Evolutionary conservation across 495 filamentous ascomycete species (phyloP), one percentile per base, ranked within the genome.

Genomic region (Penicillium robsamsonii): DNA sequence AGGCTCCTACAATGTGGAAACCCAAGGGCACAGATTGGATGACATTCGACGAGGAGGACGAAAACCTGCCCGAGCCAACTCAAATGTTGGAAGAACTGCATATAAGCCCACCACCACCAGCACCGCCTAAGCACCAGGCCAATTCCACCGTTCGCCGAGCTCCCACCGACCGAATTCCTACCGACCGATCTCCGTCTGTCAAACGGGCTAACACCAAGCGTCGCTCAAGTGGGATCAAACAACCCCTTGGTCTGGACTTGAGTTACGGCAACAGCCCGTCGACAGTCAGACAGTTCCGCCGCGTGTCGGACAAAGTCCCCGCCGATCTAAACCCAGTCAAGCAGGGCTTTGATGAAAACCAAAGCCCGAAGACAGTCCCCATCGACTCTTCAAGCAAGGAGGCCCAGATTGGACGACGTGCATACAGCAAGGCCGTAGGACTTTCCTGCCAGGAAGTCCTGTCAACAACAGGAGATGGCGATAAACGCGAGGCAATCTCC

Each of bases 251-350:
- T 31, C 80, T 94, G 4, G 89, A 96, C 69, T 84, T 92, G 72
- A 90, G 84, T 46, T 97, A 93, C 66, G 94, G 93, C 30, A 97
- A 97, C 67, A 85, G 85, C 18, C 89, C 87, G 1, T 96, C 91
- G 0, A 96, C 94, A 13, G 86, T 93, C 47, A 86, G 91, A 30
- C 87, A 92, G 46, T 97, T 96, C 75, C 88, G 90, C 53, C 85
- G 93, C 18, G 91, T 93, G 2, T 94, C 91, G 8, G 85, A 88
- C 59, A 82, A 83, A 56, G 84, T 79, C 8, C 71, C 59, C 57
- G 71, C 42, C 53, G 75, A 61, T 43, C 67, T 63, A 50, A 69
- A 67, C 43, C 71, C 60, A 41, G 64, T 63, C 47, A 74, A 65
- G 44, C 65, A 63, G 50, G 79, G 53, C 15, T 62, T 59, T 24